phyloP scores from a whole-genome alignment of 257 asterid genomes.

The Solanum piurae region DNA sequence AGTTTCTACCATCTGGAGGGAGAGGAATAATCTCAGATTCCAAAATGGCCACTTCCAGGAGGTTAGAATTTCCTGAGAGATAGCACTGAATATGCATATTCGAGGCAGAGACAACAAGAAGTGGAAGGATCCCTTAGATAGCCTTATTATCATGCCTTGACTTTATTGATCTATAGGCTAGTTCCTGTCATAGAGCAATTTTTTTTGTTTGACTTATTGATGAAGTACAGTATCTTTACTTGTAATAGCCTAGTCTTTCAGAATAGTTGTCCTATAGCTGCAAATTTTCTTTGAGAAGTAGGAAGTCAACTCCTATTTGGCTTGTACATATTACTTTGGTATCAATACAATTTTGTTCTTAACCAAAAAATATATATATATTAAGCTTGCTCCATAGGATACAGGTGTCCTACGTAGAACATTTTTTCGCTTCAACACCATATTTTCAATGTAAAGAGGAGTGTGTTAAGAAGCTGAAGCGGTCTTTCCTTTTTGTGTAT shows the following conservation, averaged over 20 bases:
- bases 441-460: neutral
- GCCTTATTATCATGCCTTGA: neutral
- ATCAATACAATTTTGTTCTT: neutral
- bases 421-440: neutral
- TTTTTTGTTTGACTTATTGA: neutral
- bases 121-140: neutral
- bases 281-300: neutral
- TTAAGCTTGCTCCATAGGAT: neutral
- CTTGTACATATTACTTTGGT: neutral
- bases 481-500: neutral
- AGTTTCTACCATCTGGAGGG: neutral
- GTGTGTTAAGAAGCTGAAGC: neutral
- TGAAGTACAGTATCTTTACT: neutral
- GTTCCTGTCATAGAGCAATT: neutral
- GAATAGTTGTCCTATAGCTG: neutral
- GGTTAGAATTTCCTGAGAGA: neutral
- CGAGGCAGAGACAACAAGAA: neutral
- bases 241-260: neutral
- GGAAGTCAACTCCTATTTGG: neutral
- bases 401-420: neutral
- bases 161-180: neutral
- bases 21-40: neutral
- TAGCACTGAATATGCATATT: neutral
- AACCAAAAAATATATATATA: neutral
- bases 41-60: neutral